phyloP scores from a whole-genome alignment of 306 rosid genomes.

The Rosa persica region DNA sequence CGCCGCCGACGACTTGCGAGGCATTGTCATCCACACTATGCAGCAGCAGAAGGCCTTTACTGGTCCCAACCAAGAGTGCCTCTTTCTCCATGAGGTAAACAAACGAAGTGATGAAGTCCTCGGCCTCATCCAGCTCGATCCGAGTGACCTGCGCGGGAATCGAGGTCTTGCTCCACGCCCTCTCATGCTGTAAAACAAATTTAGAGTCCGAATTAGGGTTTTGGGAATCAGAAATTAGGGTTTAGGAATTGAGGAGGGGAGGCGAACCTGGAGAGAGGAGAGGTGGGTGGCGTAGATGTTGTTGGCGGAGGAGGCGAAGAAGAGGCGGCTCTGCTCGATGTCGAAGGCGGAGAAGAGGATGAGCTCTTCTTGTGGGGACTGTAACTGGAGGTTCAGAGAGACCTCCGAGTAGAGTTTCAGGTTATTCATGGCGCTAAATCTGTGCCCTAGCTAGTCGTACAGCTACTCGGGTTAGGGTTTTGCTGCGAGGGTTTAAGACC shows the following conservation, averaged over 20 bases:
- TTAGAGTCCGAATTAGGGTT: background rate
- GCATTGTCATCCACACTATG: conserved; percentile 49
- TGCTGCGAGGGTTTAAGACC: background rate
- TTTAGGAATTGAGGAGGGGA: background rate
- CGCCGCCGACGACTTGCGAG: conserved; percentile 71
- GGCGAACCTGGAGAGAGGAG: conserved; percentile 65
- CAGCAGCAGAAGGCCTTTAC: conserved; percentile 60
- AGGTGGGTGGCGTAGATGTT: conserved; percentile 61
- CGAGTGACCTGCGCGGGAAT: conserved; percentile 39
- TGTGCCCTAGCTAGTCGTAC: background rate
- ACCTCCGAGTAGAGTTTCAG: conserved; percentile 68
- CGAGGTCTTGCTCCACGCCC: conserved; percentile 46
- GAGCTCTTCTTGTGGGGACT: conserved; percentile 37
- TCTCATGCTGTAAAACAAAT: conserved; percentile 46
- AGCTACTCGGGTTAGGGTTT: background rate
- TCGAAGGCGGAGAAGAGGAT: conserved; percentile 68
- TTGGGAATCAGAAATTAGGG: background rate
- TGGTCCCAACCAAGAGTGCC: conserved; percentile 77
- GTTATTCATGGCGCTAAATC: conserved; percentile 55
- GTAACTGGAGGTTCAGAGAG: conserved; percentile 47
- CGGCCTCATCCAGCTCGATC: conserved; percentile 57
- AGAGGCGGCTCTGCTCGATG: conserved; percentile 83
- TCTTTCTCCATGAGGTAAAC: conserved; percentile 94
- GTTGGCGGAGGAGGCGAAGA: conserved; percentile 77
- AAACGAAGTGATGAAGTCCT: conserved; percentile 67